Percentiles rank a stretch among this genome's conserved stretches.
These are phyloP conservation scores for Rhodosporidiobolus odoratus DNA, from an alignment of 768 basidiomycete species.

Conservation along the genomic window DNA sequence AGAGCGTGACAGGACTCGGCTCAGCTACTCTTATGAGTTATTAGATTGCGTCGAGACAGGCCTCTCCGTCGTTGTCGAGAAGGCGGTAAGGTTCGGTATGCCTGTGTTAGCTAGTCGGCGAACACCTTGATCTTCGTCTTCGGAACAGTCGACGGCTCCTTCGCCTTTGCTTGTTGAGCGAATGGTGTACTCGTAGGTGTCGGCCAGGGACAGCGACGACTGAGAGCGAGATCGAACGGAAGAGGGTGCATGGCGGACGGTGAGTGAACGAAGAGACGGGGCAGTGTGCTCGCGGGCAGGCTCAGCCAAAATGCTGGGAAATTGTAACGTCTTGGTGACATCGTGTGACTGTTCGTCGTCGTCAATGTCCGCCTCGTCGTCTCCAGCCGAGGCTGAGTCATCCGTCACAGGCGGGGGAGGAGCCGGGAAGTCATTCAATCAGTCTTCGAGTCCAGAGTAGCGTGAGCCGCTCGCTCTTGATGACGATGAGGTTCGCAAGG, in stretches of 20 bases:
- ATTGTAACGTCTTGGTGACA: not conserved
- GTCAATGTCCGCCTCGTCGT: constrained; percentile 2
- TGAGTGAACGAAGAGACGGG: not conserved
- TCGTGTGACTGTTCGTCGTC: not conserved
- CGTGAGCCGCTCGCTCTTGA: not conserved
- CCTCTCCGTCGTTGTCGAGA: not conserved
- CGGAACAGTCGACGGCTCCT: no score
- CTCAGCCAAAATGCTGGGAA: not conserved
- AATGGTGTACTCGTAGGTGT: not conserved
- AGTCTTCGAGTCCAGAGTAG: not conserved
- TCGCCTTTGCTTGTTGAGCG: not conserved
- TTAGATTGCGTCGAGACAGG: constrained; percentile 2
- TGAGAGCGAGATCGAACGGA: not conserved
- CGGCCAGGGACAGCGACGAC: not conserved
- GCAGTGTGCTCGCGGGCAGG: not conserved
- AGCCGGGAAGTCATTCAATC: constrained; percentile 3
- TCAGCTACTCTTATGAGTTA: no score
- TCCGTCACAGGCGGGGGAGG: not conserved
- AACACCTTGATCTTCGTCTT: not conserved
- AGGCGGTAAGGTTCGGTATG: not conserved
- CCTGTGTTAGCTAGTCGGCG: not conserved
- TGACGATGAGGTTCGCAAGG: not conserved
- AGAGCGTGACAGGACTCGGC: no score
- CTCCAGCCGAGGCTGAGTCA: constrained; percentile 2
- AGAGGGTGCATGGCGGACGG: no score